Evolutionary conservation across 179 eudicot species (phyloP).

Genomic region (Monotropa hypopitys): DNA sequence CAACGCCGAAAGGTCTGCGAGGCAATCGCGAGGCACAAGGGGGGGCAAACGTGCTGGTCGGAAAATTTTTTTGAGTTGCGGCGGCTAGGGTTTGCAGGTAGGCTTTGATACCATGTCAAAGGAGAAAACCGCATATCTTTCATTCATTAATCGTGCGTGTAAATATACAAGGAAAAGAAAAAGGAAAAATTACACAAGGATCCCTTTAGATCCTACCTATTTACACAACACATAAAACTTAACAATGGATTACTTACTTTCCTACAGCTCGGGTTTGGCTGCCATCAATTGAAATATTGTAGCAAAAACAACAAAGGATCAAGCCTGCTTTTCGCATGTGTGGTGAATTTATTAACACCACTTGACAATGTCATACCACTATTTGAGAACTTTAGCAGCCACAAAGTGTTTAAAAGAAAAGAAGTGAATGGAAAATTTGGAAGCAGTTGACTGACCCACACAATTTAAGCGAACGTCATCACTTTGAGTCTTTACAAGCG

Average conservation of each 20-base stretch:
- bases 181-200: too few relatives aligned
- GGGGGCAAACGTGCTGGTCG: too few relatives aligned
- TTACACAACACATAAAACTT: too few relatives aligned
- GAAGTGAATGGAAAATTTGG: neutral
- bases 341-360: neutral
- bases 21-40: too few relatives aligned
- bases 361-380: neutral
- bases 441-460: conserved; percentile 45
- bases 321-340: neutral
- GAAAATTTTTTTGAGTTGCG: too few relatives aligned
- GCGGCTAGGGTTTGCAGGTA: too few relatives aligned
- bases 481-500: conserved; percentile 75
- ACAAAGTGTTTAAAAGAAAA: neutral
- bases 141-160: too few relatives aligned
- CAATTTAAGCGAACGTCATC: conserved; percentile 91
- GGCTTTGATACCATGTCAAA: too few relatives aligned
- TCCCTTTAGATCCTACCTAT: too few relatives aligned
- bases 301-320: neutral
- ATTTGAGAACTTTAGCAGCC: neutral
- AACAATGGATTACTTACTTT: neutral
- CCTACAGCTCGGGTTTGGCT: neutral
- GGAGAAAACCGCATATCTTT: too few relatives aligned
- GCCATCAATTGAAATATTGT: neutral
- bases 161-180: too few relatives aligned
- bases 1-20: too few relatives aligned